These are phyloP conservation scores for Fistulifera pelliculosa DNA, from an alignment of 108 stramenopile species.

Conservation along the genomic window DNA sequence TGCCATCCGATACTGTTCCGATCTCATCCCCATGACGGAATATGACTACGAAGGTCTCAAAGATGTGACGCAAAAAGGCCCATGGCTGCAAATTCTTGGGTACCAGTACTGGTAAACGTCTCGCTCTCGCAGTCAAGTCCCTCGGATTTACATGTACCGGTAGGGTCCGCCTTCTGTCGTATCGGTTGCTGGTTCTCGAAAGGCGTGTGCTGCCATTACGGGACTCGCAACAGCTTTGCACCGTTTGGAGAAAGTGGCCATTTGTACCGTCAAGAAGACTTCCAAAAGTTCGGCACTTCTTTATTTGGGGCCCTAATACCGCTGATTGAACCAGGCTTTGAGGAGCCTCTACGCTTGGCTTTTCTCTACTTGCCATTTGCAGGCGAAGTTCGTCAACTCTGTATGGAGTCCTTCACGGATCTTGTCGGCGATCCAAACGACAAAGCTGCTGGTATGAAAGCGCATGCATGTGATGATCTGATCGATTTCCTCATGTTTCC, in stretches of 20 bases:
- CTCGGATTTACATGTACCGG: slow-evolving; percentile 31
- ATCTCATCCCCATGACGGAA: slow-evolving; percentile 59
- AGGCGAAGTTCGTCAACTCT: slow-evolving; percentile 45
- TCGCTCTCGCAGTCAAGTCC: slow-evolving; percentile 17
- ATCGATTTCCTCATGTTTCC: slow-evolving; percentile 70
- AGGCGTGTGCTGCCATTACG: slow-evolving; percentile 51
- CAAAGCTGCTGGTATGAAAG: too few relatives aligned
- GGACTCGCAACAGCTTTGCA: slow-evolving; percentile 58
- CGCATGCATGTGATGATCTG: slow-evolving; percentile 42
- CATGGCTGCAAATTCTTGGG: slow-evolving; percentile 57
- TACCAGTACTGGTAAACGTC: too few relatives aligned
- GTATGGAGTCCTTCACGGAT: slow-evolving; percentile 2
- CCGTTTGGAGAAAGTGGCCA: slow-evolving; percentile 41
- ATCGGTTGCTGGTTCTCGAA: slow-evolving; percentile 44
- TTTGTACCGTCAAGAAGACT: slow-evolving; percentile 60
- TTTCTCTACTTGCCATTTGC: slow-evolving; percentile 73
- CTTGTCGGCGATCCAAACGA: neutral
- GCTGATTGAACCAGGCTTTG: slow-evolving; percentile 7
- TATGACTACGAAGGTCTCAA: slow-evolving; percentile 65
- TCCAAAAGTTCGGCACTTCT: slow-evolving; percentile 48
- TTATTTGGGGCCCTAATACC: slow-evolving; percentile 72
- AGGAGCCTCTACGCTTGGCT: slow-evolving; percentile 25
- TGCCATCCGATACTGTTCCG: slow-evolving; percentile 60
- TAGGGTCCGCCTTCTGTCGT: slow-evolving; percentile 61
- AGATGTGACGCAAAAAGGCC: slow-evolving; percentile 22